phyloP scores from a whole-genome alignment of 108 stramenopile genomes.

The Asterionellopsis glacialis region DNA sequence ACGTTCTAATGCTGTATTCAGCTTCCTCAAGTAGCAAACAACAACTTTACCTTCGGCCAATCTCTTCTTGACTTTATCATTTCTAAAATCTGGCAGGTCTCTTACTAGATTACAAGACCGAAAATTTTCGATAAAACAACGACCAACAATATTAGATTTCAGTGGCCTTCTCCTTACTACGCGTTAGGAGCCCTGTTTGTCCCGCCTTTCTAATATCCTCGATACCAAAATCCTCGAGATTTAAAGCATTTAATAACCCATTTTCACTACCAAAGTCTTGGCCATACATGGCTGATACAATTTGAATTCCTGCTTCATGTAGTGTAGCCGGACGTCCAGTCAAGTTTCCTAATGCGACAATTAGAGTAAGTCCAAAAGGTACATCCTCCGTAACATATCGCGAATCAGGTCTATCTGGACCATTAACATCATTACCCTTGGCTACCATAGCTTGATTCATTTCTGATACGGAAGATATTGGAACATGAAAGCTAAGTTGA shows the following conservation, averaged over 20 bases:
- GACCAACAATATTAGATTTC: too few relatives aligned
- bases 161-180: too few relatives aligned
- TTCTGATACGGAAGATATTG: constrained; percentile 51
- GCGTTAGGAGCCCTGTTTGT: constrained; percentile 8
- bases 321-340: constrained; percentile 42
- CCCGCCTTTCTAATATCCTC: constrained; percentile 21
- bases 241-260: constrained; percentile 45
- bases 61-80: too few relatives aligned
- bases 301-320: constrained; percentile 51
- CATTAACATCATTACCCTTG: constrained; percentile 54
- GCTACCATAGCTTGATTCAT: constrained; percentile 67
- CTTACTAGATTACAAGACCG: too few relatives aligned
- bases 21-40: too few relatives aligned
- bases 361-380: constrained; percentile 53
- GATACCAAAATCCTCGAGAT: constrained; percentile 14
- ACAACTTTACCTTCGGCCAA: too few relatives aligned
- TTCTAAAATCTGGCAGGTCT: too few relatives aligned
- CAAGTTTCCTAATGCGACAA: constrained; percentile 41
- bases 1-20: too few relatives aligned
- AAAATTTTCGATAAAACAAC: too few relatives aligned
- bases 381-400: constrained; percentile 70
- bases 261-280: constrained; percentile 58
- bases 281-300: constrained; percentile 63
- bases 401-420: constrained; percentile 38
- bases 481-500: constrained; percentile 56